A percentile compares a stretch with the other conserved stretches of the same genome.
These are phyloP conservation scores for Penicillium canescens DNA, from an alignment of 495 filamentous ascomycete species.

Conservation along the genomic window DNA sequence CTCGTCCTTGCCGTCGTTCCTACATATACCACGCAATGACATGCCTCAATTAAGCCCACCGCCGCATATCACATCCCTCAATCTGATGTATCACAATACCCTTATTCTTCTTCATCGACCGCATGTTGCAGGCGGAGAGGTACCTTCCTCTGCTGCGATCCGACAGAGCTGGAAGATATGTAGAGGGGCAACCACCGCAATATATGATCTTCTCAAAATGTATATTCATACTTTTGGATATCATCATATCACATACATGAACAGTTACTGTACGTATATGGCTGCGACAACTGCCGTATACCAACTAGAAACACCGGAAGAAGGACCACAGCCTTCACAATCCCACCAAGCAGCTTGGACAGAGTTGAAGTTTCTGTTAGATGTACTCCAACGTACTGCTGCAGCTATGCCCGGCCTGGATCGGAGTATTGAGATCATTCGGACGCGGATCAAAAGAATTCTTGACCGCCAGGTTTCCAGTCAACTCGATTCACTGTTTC, in stretches of 20 bases:
- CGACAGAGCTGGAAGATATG: conserved; percentile 13
- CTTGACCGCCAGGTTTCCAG: conserved; percentile 3
- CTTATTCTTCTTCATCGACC: conserved; percentile 20
- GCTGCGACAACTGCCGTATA: conserved; percentile 16
- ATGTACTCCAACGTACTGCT: conserved; percentile 11
- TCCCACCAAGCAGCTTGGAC: conserved; percentile 4
- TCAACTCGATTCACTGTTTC: conserved; percentile 10
- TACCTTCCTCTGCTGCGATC: background rate
- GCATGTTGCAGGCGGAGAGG: conserved; percentile 1
- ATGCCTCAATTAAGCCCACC: conserved; percentile 10
- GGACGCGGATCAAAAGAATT: conserved; percentile 9
- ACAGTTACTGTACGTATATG: conserved; percentile 17
- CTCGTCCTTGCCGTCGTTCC: conserved; percentile 4
- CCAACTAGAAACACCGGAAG: conserved; percentile 6
- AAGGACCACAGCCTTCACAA: background rate
- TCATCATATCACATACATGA: conserved; percentile 17
- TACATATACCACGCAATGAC: conserved; percentile 4
- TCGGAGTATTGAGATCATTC: conserved; percentile 18
- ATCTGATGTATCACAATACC: conserved; percentile 17
- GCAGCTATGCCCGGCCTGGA: conserved; percentile 12
- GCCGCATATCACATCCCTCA: conserved; percentile 16
- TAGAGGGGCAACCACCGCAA: conserved; percentile 8
- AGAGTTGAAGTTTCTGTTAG: conserved; percentile 15
- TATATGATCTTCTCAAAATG: conserved; percentile 11
- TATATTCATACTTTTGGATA: conserved; percentile 17